Base-by-base conservation (phyloP, 345 rosid genomes). In the Lepidium africanum region DNA sequence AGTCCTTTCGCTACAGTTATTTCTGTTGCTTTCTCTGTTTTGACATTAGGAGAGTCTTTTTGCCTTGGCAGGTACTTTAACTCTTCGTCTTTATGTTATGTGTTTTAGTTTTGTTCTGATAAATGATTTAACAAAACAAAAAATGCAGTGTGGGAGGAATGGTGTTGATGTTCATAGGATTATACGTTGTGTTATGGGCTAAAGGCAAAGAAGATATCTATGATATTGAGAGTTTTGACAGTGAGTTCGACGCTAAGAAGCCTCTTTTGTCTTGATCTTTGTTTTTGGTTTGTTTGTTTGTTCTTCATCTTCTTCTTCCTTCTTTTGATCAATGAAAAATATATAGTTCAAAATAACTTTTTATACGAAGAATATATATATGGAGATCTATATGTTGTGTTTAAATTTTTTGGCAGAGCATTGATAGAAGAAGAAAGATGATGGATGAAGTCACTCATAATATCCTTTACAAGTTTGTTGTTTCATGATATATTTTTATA, bases 141-240 rank as follows among this genome's bases (percentile, higher is more conserved):
- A 14, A 14, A 19, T 45, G 83, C 97, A 95, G 94, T 77, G 65
- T 86, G 33, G 89, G 81, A 0, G 94, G 97, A 5, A 95, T 95
- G 98, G 67, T 78, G 57, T 62, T 89, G 46, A 89, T 95, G 96
- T 89, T 95, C 70, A 39, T 70, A 2, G 96, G 98, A 32, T 83
- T 89, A 14, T 91, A 95, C 76, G 72, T 81, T 14, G 90, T 95
- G 72, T 79, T 95, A 7, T 95, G 99, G 99, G 91, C 94, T 2
- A 95, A 95, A 82, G 82, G 89, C 45, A 95, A 89, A 84, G 97
- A 87, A 81, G 73, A 60, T 7, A 76, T 59, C 74, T 49, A 65
- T 3, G 40, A 58, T 19, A 67, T 14, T 0, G 79, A 75, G 35
- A 33, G 51, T 68, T 61, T 76, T 21, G 83, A 71, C 65, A 70